phyloP scores from a whole-genome alignment of 371 early-diverging fungal species.

The Neoconidiobolus thromboides region DNA sequence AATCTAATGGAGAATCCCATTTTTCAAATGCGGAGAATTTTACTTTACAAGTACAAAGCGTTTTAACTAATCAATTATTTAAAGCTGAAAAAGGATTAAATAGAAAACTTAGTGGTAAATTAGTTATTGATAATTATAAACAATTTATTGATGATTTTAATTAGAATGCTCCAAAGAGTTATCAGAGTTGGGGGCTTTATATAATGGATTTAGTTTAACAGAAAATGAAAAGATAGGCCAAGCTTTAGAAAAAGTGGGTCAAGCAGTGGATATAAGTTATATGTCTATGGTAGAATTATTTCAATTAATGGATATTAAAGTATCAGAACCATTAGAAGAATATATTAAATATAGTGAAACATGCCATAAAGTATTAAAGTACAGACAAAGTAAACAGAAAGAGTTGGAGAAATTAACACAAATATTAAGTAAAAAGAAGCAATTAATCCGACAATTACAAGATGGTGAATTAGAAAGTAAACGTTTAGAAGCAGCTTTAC shows the following conservation, averaged over 20 bases:
- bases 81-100: background rate
- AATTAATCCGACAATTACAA: conserved; percentile 38
- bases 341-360: conserved; percentile 69
- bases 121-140: background rate
- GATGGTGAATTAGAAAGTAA: conserved; percentile 67
- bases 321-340: conserved; percentile 69
- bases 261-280: conserved; percentile 71
- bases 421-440: conserved; percentile 45
- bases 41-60: conserved; percentile 36
- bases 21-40: conserved; percentile 50
- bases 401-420: conserved; percentile 63
- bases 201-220: conserved; percentile 82
- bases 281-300: conserved; percentile 52
- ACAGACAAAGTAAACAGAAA: conserved; percentile 66
- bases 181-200: conserved; percentile 77
- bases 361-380: conserved; percentile 66
- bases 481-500: conserved; percentile 60
- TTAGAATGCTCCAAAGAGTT: conserved; percentile 45
- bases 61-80: conserved; percentile 18
- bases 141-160: background rate
- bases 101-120: background rate
- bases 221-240: conserved; percentile 52
- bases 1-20: conserved; percentile 20
- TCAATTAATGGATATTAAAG: conserved; percentile 42
- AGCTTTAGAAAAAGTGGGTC: conserved; percentile 75